Base-by-base conservation (phyloP, 768 basidiomycete genomes). In the Leccinum barrowsii region DNA sequence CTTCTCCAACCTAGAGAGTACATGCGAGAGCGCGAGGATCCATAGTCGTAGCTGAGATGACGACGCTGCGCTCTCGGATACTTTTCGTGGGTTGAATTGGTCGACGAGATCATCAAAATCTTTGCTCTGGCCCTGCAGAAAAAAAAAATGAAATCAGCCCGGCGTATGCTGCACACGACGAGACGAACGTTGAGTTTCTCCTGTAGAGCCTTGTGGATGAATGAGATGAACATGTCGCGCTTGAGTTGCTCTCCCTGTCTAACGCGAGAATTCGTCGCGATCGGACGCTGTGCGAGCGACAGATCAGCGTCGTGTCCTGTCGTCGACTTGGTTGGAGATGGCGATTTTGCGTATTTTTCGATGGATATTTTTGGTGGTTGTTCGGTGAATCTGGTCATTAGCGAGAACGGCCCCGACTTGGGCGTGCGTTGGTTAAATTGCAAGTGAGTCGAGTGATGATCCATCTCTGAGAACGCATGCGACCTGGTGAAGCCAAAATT, bases 51-150 rank as follows among this genome's bases (percentile, higher is more conserved):
- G 74, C 63, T 92, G 85, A 54, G 78, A 66, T 52, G 78, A 66
- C 35, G 80, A 70, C 32, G 73, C 65, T 6, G 67, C 59, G 54
- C 73, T 66, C 42, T 65, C 59, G 22, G 59, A 32, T 0, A 79
- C 64, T 19, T 80, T 76, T 61, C 79, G 77, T 2, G 79, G 78
- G 63, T 84, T 85, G 72, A 99, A 98, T 63, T 95, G 92, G 55
- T 86, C 80, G 6, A 98, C 86, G 32, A 99, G 86, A 62, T 95
- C 90, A 62, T 97, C 87, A 71, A 93, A 98, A 17, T 87, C 80
- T 50, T 87, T 85, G 57, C 79, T 78, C 57, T 81, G 78, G 46
- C 92, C 90, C 90, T 96, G 69, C 30, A 59, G 52, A 6, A 10
- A 59, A 54, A 13, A 54, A 13, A 26, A 26, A 2, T 8, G 15